Evolutionary conservation across 2,329 filamentous ascomycete genomes (phyloP).

Genomic region (Raffaelea arxii): DNA sequence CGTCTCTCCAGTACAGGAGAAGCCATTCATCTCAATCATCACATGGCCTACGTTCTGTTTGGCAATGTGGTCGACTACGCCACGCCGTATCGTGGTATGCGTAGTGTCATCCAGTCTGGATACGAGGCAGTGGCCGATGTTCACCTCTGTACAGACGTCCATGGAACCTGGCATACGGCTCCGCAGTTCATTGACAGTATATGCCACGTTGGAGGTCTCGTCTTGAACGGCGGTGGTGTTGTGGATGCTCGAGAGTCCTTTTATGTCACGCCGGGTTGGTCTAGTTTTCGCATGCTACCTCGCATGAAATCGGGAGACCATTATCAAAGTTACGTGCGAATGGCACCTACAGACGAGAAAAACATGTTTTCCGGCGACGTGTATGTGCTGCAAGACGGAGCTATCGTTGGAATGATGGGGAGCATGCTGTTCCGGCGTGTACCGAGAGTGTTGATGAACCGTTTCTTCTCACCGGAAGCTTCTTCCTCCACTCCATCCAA

Average conservation of each 20-base stretch:
- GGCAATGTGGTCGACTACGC: slow-evolving; percentile 47
- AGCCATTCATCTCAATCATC: slow-evolving; percentile 63
- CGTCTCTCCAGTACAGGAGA: slow-evolving; percentile 54
- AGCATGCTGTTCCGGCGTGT: slow-evolving; percentile 60
- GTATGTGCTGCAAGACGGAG: slow-evolving; percentile 43
- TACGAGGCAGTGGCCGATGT: slow-evolving; percentile 33
- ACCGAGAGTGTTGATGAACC: slow-evolving; percentile 55
- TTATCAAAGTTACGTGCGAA: slow-evolving; percentile 48
- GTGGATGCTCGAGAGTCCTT: slow-evolving; percentile 44
- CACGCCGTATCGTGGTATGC: slow-evolving; percentile 44
- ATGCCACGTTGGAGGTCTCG: slow-evolving; percentile 51
- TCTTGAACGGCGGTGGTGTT: slow-evolving; percentile 48
- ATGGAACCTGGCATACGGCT: slow-evolving; percentile 44
- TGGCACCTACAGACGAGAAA: slow-evolving; percentile 41
- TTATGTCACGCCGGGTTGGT: slow-evolving; percentile 52
- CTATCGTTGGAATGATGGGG: slow-evolving; percentile 35
- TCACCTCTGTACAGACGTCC: slow-evolving; percentile 35
- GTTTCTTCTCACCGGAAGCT: slow-evolving; percentile 53
- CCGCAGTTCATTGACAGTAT: slow-evolving; percentile 51
- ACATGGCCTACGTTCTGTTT: slow-evolving; percentile 68
- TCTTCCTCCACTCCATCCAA: slow-evolving; percentile 22
- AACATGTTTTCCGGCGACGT: slow-evolving; percentile 45
- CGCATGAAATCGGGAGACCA: slow-evolving; percentile 32
- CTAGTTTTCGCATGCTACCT: slow-evolving; percentile 39
- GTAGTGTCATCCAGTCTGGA: slow-evolving; percentile 40